These are phyloP conservation scores for Xylaria acuta DNA, from an alignment of 495 filamentous ascomycete genomes.

Conservation along the genomic window DNA sequence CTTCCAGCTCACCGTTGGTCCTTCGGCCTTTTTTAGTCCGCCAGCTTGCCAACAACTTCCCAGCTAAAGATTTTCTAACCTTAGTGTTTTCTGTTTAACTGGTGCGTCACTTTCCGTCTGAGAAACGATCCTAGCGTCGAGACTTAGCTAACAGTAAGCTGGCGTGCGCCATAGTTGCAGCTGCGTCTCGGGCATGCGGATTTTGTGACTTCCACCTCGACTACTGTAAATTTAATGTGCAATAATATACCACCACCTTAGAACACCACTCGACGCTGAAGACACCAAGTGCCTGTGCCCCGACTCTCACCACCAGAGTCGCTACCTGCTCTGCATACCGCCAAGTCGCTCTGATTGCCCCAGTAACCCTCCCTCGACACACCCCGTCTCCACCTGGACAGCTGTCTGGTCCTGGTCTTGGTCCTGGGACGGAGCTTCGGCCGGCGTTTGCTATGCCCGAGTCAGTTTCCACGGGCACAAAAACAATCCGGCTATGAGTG, in stretches of 20 bases:
- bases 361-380: constrained; percentile 2
- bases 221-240: constrained; percentile 25
- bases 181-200: constrained; percentile 17
- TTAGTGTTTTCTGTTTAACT: constrained; percentile 20
- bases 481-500: constrained; percentile 28
- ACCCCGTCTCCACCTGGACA: constrained; percentile 16
- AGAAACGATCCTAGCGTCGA: not conserved
- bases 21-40: not conserved
- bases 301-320: not conserved
- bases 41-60: constrained; percentile 3
- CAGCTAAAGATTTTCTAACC: constrained; percentile 13
- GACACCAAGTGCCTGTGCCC: not conserved
- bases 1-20: not conserved
- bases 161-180: not conserved
- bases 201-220: constrained; percentile 9
- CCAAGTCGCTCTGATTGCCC: not conserved
- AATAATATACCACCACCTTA: constrained; percentile 19
- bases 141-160: constrained; percentile 11
- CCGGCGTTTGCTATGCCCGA: constrained; percentile 25
- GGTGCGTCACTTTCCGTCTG: constrained; percentile 5
- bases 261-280: not conserved
- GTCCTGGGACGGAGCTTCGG: constrained; percentile 9
- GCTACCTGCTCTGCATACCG: constrained; percentile 9
- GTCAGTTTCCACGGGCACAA: not conserved
- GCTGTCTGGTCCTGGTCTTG: constrained; percentile 1